Evolutionary conservation across 2,329 filamentous ascomycete genomes (phyloP).

Genomic region (Pseudocercospora eumusae): DNA sequence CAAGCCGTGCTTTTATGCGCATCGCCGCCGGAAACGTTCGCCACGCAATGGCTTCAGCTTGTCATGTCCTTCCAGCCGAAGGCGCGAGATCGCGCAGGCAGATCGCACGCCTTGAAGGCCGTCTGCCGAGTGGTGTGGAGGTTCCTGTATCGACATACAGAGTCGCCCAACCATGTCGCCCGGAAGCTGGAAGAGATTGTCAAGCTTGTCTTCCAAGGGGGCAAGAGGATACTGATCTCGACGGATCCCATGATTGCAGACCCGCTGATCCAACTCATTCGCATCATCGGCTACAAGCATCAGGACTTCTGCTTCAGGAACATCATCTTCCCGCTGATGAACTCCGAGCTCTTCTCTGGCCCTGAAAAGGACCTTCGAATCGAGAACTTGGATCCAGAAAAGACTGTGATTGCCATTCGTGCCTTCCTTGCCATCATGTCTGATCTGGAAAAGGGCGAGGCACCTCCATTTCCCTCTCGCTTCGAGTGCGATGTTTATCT

Average conservation of each 20-base stretch:
- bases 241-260: slow-evolving; percentile 83
- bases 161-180: slow-evolving; percentile 65
- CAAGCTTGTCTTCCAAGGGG: slow-evolving; percentile 76
- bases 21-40: slow-evolving; percentile 80
- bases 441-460: slow-evolving; percentile 82
- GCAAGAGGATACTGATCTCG: slow-evolving; percentile 77
- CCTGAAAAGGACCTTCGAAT: slow-evolving; percentile 71
- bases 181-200: slow-evolving; percentile 89
- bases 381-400: slow-evolving; percentile 91
- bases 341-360: slow-evolving; percentile 77
- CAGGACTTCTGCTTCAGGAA: slow-evolving; percentile 90
- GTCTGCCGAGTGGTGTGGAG: slow-evolving; percentile 92
- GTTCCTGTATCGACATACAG: slow-evolving; percentile 78
- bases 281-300: slow-evolving; percentile 90
- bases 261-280: slow-evolving; percentile 87
- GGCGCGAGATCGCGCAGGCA: slow-evolving; percentile 78
- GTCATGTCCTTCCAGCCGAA: slow-evolving; percentile 75
- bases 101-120: slow-evolving; percentile 80
- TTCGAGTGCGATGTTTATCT: slow-evolving; percentile 52
- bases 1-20: slow-evolving; percentile 85
- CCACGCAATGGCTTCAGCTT: slow-evolving; percentile 81
- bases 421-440: slow-evolving; percentile 91
- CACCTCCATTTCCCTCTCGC: slow-evolving; percentile 80
- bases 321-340: slow-evolving; percentile 93
- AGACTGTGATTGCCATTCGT: slow-evolving; percentile 94